These are phyloP conservation scores for Diplodia sapinea DNA, from an alignment of 2,329 filamentous ascomycete species.

Conservation along the genomic window DNA sequence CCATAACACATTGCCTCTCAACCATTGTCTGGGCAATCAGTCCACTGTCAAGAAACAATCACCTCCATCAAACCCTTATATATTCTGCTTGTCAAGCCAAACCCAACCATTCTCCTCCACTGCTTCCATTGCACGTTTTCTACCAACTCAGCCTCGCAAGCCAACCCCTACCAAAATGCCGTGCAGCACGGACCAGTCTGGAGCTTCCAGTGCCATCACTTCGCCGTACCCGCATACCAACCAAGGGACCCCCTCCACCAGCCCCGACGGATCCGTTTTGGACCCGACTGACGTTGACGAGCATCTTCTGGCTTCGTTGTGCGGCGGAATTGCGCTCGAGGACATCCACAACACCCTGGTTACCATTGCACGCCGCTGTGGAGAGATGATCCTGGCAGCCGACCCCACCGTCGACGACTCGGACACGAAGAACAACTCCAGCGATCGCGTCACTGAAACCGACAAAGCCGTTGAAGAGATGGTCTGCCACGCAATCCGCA, in stretches of 20 bases:
- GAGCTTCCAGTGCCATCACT: slow-evolving; percentile 3
- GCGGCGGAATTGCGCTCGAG: slow-evolving; percentile 9
- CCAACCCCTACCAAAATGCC: slow-evolving; percentile 11
- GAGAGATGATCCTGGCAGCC: slow-evolving; percentile 44
- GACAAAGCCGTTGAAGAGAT: slow-evolving; percentile 61
- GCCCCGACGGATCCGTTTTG: slow-evolving; percentile 14
- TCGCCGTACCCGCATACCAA: slow-evolving; percentile 3
- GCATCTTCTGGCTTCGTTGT: slow-evolving; percentile 14
- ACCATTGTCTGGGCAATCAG: background rate
- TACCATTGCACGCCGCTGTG: slow-evolving; percentile 40
- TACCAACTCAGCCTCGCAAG: background rate
- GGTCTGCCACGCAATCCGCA: slow-evolving; percentile 52
- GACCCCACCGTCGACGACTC: slow-evolving; percentile 39
- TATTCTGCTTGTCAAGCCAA: background rate
- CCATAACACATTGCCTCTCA: too few relatives aligned
- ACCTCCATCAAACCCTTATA: background rate
- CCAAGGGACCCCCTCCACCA: slow-evolving; percentile 9
- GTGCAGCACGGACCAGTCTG: slow-evolving; percentile 14
- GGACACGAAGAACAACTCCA: slow-evolving; percentile 47
- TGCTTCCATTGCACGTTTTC: background rate
- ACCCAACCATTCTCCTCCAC: background rate
- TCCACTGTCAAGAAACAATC: background rate
- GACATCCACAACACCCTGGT: slow-evolving; percentile 9
- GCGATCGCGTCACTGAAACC: slow-evolving; percentile 62
- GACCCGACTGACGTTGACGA: slow-evolving; percentile 20